A percentile compares a stretch with the other conserved stretches of the same genome.
phyloP scores from a whole-genome alignment of 2,329 filamentous ascomycete genomes.

The Sclerotinia trifoliorum region DNA sequence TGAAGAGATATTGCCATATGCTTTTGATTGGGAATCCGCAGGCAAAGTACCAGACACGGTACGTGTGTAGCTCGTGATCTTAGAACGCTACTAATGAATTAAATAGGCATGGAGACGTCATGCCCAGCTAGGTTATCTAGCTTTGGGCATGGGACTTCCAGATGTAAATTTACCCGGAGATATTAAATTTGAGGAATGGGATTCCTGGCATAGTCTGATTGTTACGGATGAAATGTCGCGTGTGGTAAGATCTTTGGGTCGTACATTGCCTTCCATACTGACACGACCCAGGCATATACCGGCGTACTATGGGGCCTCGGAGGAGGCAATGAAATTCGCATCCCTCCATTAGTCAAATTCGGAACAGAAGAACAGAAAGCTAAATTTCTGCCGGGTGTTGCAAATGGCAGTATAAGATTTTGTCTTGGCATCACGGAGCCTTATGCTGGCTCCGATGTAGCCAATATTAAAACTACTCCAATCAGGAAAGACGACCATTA shows the following conservation, averaged over 20 bases:
- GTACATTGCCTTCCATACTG: background rate
- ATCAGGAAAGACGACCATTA: slow-evolving; percentile 51
- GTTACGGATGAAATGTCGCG: slow-evolving; percentile 55
- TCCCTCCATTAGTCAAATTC: slow-evolving; percentile 61
- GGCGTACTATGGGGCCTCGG: slow-evolving; percentile 58
- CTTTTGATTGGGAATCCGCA: slow-evolving; percentile 63
- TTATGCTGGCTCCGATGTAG: slow-evolving; percentile 62
- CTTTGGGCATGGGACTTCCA: slow-evolving; percentile 41
- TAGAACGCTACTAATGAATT: background rate
- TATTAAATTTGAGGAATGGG: slow-evolving; percentile 50
- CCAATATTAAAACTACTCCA: slow-evolving; percentile 61
- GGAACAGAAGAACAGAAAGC: slow-evolving; percentile 59
- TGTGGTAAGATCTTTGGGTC: slow-evolving; percentile 38
- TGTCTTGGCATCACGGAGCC: slow-evolving; percentile 67
- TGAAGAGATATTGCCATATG: slow-evolving; percentile 54
- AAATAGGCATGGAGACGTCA: slow-evolving; percentile 35
- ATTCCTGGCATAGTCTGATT: slow-evolving; percentile 57
- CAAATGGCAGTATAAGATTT: slow-evolving; percentile 58
- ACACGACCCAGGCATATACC: slow-evolving; percentile 45
- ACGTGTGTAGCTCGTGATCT: slow-evolving; percentile 31
- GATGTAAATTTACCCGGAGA: slow-evolving; percentile 47
- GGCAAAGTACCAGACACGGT: slow-evolving; percentile 50
- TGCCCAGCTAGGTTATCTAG: slow-evolving; percentile 39
- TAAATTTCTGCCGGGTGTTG: slow-evolving; percentile 58
- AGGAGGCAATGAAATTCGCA: slow-evolving; percentile 61